A percentile compares a stretch with the other conserved stretches of the same genome.
Evolutionary conservation across 2,329 filamentous ascomycete genomes (phyloP).

Genomic region (Sphaerulina vaccinii): DNA sequence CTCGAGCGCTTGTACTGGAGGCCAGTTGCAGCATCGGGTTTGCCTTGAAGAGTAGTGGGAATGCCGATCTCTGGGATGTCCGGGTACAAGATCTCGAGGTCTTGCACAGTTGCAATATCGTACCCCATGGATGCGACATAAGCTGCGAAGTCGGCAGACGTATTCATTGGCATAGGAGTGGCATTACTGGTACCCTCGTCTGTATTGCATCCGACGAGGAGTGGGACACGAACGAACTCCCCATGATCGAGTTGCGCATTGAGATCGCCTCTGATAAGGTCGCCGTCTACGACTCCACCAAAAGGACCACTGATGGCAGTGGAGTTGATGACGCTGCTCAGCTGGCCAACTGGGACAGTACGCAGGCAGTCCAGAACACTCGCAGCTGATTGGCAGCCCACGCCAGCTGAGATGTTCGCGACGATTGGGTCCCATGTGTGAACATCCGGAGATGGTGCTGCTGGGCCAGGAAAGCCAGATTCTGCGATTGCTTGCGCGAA

Average conservation of each 20-base stretch:
- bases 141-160: constrained; percentile 26
- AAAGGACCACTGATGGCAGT: constrained; percentile 25
- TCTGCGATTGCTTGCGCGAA: constrained; percentile 56
- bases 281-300: constrained; percentile 29
- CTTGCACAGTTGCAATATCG: constrained; percentile 37
- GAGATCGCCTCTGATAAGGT: constrained; percentile 27
- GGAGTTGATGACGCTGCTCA: constrained; percentile 31
- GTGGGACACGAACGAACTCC: constrained; percentile 31
- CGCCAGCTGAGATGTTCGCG: constrained; percentile 29
- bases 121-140: constrained; percentile 24
- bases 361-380: constrained; percentile 40
- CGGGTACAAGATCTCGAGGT: constrained; percentile 37
- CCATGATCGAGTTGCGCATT: constrained; percentile 25
- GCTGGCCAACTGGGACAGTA: constrained; percentile 18
- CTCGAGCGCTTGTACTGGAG: constrained; percentile 27
- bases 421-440: constrained; percentile 30
- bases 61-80: constrained; percentile 32
- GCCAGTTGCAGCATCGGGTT: constrained; percentile 24
- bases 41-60: constrained; percentile 23
- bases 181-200: constrained; percentile 32
- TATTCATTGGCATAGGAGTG: constrained; percentile 29
- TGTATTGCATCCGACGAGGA: constrained; percentile 31
- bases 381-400: constrained; percentile 24
- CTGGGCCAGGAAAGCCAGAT: constrained; percentile 44
- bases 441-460: constrained; percentile 18